Conservation (phyloP, 768 basidiomycete genomes). For the Suillus occidentalis region DNA sequence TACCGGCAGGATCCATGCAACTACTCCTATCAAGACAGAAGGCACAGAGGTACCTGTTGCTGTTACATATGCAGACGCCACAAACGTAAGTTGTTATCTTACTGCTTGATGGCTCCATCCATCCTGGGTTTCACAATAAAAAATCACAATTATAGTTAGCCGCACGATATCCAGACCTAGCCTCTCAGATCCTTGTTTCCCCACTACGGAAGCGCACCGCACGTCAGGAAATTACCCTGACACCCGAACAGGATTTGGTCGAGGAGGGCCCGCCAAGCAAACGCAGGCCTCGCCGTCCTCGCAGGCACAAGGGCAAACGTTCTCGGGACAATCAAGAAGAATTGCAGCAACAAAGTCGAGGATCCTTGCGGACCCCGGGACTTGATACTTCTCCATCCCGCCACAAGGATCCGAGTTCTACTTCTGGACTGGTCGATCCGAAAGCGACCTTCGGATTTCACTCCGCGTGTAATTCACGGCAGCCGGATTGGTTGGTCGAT, state of each 20-base stretch:
- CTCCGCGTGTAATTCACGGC: slow-evolving; percentile 25
- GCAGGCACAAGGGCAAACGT: not conserved
- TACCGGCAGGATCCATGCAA: not conserved
- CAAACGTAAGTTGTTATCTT: slow-evolving; percentile 32
- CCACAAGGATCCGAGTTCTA: not conserved
- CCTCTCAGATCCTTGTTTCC: slow-evolving; percentile 31
- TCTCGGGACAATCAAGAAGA: not conserved
- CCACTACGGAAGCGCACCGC: slow-evolving; percentile 23
- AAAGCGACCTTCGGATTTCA: not conserved
- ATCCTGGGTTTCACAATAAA: not conserved
- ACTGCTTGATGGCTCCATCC: not conserved
- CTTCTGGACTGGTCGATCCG: not conserved
- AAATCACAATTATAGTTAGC: slow-evolving; percentile 31
- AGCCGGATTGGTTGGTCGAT: slow-evolving; percentile 27
- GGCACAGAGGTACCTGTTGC: slow-evolving; percentile 9
- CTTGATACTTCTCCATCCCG: too few relatives aligned
- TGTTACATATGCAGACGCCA: slow-evolving; percentile 40
- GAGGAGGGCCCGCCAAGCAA: not conserved
- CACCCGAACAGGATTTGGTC: not conserved
- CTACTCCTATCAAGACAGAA: not conserved
- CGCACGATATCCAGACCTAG: slow-evolving; percentile 33
- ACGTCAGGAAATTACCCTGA: not conserved
- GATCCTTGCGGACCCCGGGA: not conserved
- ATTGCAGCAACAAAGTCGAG: slow-evolving; percentile 5
- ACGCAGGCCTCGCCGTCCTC: not conserved